phyloP scores from a whole-genome alignment of 2,329 filamentous ascomycete species.

The Pyrenochaeta sp. region DNA sequence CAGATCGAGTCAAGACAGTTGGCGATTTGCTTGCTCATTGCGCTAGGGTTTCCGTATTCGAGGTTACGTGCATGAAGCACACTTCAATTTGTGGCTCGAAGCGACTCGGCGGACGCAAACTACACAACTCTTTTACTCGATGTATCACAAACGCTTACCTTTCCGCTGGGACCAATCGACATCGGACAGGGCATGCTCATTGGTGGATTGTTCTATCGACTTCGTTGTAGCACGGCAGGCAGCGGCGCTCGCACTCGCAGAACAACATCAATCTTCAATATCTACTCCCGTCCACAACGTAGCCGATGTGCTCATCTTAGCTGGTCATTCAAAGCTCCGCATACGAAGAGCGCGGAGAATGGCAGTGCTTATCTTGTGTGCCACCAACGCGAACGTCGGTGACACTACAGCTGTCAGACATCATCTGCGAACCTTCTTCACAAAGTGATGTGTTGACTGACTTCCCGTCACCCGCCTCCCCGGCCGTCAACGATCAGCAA shows the following conservation, averaged over 20 bases:
- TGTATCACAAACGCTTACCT: constrained; percentile 1
- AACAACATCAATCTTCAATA: constrained; percentile 11
- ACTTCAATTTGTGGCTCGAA: background rate
- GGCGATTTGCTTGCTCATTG: background rate
- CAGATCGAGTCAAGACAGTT: background rate
- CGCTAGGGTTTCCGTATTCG: background rate
- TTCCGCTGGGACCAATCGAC: constrained; percentile 1
- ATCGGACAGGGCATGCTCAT: background rate
- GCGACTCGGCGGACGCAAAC: constrained; percentile 1
- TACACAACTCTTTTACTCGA: background rate
- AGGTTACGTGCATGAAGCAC: constrained; percentile 5
- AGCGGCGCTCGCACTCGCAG: constrained; percentile 1
- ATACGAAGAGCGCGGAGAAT: constrained; percentile 3
- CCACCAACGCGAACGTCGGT: background rate
- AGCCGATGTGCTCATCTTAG: constrained; percentile 8
- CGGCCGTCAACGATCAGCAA: constrained; percentile 1
- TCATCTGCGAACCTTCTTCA: constrained; percentile 6
- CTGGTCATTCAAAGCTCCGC: constrained; percentile 10
- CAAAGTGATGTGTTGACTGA: constrained; percentile 3
- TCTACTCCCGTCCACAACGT: constrained; percentile 7
- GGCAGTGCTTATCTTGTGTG: constrained; percentile 1
- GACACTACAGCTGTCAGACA: constrained; percentile 11
- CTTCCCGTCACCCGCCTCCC: constrained; percentile 11
- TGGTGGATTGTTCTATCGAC: constrained; percentile 3
- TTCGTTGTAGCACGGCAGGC: constrained; percentile 8